A percentile compares a stretch with the other conserved stretches of the same genome.
Conservation (phyloP, 305 asterid species). For the Plantago lanceolata region DNA sequence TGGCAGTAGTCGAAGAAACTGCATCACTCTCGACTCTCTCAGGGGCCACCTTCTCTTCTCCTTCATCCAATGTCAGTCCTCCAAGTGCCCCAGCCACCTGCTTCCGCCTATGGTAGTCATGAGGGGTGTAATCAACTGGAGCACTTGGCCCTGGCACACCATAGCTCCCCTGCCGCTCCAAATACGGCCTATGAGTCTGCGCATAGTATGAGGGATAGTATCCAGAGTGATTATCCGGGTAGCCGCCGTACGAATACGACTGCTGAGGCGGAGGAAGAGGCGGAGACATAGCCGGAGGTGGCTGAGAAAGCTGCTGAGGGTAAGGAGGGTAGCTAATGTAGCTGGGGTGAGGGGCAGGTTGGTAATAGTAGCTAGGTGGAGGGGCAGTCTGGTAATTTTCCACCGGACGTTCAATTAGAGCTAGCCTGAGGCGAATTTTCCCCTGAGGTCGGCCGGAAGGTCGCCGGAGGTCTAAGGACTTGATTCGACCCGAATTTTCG, state of each 20-base stretch:
- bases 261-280: slow-evolving; percentile 41
- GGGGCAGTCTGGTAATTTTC: slow-evolving; percentile 62
- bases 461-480: slow-evolving; percentile 49
- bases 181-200: slow-evolving; percentile 41
- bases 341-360: slow-evolving; percentile 47
- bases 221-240: slow-evolving; percentile 49
- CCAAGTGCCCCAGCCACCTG: slow-evolving; percentile 55
- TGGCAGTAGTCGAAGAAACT: slow-evolving; percentile 32
- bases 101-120: slow-evolving; percentile 53
- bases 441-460: slow-evolving; percentile 96
- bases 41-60: slow-evolving; percentile 51
- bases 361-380: slow-evolving; percentile 51
- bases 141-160: slow-evolving; percentile 77
- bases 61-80: slow-evolving; percentile 69
- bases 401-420: slow-evolving; percentile 46
- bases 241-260: slow-evolving; percentile 34
- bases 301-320: slow-evolving; percentile 13
- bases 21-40: slow-evolving; percentile 50
- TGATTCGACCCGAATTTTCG: slow-evolving; percentile 26
- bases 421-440: slow-evolving; percentile 64
- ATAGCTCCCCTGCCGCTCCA: slow-evolving; percentile 47
- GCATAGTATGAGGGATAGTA: slow-evolving; percentile 56
- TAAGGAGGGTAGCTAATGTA: background rate
- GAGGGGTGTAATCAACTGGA: slow-evolving; percentile 64
- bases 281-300: slow-evolving; percentile 21